phyloP scores from a whole-genome alignment of 345 rosid species.

The Rhodamnia argentea region DNA sequence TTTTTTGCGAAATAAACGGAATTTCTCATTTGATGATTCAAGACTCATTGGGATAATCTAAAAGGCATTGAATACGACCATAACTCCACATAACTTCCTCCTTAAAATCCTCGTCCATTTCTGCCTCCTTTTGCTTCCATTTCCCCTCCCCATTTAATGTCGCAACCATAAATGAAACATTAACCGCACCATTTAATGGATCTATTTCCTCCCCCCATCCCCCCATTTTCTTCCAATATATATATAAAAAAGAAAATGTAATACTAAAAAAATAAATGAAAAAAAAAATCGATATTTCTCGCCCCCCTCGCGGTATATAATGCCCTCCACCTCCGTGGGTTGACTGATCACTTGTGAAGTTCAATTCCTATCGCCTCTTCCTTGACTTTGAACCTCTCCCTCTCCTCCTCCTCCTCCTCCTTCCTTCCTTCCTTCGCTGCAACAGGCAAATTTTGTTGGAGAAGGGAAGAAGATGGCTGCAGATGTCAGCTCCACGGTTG shows the following conservation, averaged over 20 bases:
- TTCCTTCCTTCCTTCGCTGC: background rate
- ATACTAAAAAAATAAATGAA: background rate
- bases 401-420: background rate
- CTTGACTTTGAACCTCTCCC: background rate
- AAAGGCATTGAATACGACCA: background rate
- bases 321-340: background rate
- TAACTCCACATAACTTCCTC: background rate
- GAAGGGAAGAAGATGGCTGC: conserved; percentile 31
- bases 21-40: background rate
- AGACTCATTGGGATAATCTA: background rate
- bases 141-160: background rate
- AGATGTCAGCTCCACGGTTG: conserved; percentile 43
- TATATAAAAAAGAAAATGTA: background rate
- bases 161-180: conserved; percentile 2
- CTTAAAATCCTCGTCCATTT: conserved; percentile 2
- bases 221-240: background rate
- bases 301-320: background rate
- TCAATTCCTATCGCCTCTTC: background rate
- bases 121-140: background rate
- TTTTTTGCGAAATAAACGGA: background rate
- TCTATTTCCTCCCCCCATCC: background rate
- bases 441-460: background rate
- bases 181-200: conserved; percentile 1
- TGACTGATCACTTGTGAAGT: background rate
- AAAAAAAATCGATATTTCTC: background rate